phyloP scores from a whole-genome alignment of 2,329 filamentous ascomycete species.

The Cladosporium sp. region DNA sequence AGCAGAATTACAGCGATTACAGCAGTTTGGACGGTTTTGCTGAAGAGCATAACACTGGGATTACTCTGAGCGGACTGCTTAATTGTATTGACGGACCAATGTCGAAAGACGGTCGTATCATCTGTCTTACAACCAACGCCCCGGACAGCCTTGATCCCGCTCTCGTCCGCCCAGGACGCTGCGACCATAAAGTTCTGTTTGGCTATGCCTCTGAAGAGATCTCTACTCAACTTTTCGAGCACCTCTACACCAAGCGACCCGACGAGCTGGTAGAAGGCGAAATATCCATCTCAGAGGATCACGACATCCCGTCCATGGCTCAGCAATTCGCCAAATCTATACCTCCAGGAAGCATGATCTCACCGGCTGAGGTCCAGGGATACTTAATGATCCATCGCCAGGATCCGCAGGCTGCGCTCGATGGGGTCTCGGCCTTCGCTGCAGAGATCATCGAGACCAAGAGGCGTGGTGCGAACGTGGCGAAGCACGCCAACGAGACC shows the following conservation, averaged over 20 bases:
- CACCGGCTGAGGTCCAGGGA: constrained; percentile 54
- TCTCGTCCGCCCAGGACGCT: constrained; percentile 69
- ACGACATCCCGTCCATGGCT: neutral
- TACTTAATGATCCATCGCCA: constrained; percentile 52
- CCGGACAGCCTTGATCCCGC: constrained; percentile 71
- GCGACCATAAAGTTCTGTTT: constrained; percentile 66
- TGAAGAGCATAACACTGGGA: constrained; percentile 58
- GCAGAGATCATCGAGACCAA: constrained; percentile 33
- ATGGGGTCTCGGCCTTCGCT: constrained; percentile 45
- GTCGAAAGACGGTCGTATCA: constrained; percentile 71
- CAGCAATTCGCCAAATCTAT: neutral
- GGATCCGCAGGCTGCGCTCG: constrained; percentile 47
- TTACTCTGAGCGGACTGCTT: constrained; percentile 69
- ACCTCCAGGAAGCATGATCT: constrained; percentile 37
- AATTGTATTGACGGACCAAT: constrained; percentile 81
- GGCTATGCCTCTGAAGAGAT: constrained; percentile 44
- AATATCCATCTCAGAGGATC: neutral
- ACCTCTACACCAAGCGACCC: constrained; percentile 31
- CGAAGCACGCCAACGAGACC: neutral
- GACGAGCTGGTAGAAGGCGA: neutral
- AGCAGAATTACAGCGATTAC: constrained; percentile 40
- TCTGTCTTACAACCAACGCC: constrained; percentile 79
- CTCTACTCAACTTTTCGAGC: constrained; percentile 42
- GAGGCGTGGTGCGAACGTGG: neutral
- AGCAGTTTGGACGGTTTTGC: neutral